A percentile compares a stretch with the other conserved stretches of the same genome.
Conservation (phyloP, 331 rosid genomes). For the Prunus yedoensis region DNA sequence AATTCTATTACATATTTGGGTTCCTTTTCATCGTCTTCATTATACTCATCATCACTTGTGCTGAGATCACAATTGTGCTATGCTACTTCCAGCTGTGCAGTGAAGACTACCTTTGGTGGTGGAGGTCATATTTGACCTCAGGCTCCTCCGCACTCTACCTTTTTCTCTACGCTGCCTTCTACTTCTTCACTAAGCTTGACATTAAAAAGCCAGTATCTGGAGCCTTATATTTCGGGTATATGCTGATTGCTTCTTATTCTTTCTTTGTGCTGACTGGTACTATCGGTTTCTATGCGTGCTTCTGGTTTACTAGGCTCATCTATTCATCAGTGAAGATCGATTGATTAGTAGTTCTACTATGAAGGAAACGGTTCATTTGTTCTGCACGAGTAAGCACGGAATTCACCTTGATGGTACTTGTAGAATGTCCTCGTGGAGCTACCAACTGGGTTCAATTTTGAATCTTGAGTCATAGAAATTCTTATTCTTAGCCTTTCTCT, state of each 20-base stretch:
- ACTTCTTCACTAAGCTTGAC: constrained; percentile 94
- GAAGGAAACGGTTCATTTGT: constrained; percentile 22
- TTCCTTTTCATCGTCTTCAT: constrained; percentile 83
- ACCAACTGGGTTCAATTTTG: constrained; percentile 37
- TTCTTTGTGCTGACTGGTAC: constrained; percentile 95
- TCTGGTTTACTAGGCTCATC: constrained; percentile 91
- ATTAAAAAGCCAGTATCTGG: constrained; percentile 88
- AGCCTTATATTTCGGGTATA: constrained; percentile 81
- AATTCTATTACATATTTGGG: constrained; percentile 83
- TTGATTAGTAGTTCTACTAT: constrained; percentile 26
- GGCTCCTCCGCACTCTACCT: constrained; percentile 93
- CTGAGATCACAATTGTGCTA: constrained; percentile 87
- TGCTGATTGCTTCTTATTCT: constrained; percentile 81
- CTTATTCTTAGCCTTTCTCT: constrained; percentile 26
- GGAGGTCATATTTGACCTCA: constrained; percentile 91
- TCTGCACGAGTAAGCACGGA: constrained; percentile 19
- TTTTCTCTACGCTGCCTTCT: constrained; percentile 77
- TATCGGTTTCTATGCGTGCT: constrained; percentile 95
- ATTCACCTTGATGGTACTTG: constrained; percentile 17
- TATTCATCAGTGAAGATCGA: constrained; percentile 93
- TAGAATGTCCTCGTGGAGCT: constrained; percentile 22
- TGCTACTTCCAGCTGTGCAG: constrained; percentile 97
- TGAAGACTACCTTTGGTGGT: constrained; percentile 94
- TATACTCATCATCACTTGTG: constrained; percentile 86
- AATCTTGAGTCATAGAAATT: constrained; percentile 36